Base-by-base conservation (phyloP, 345 rosid species). In the Citrus inodora region DNA sequence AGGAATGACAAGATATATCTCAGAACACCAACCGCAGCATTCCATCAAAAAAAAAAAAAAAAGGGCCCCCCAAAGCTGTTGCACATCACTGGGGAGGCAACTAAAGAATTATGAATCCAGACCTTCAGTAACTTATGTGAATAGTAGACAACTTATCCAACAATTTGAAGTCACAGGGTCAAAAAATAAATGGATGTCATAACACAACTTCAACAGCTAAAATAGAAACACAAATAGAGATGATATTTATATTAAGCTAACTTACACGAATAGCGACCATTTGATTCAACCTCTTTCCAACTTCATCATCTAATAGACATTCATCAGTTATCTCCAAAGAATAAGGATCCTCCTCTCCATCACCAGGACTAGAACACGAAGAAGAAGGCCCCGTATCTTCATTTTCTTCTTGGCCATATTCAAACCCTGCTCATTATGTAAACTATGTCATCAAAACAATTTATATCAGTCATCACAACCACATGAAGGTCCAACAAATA, bases 251-350 rank as follows among this genome's bases (percentile, higher is more conserved):
- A 5, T 62, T 64, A 66, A 76, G 76, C 42, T 9, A 67, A 81
- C 87, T 88, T 81, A 96, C 99, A 59, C 92, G 98, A 75, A 96
- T 87, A 35, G 92, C 89, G 58, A 89, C 83, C 98, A 96, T 76
- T 86, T 90, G 93, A 84, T 92, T 90, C 86, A 94, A 80, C 80
- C 91, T 93, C 86, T 90, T 85, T 28, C 90, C 89, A n/a, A 89
- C 91, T 87, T 94, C 98, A 85, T 85, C 89, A 84, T 87, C 92
- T 70, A 87, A 83, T 27, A 82, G 88, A 79, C 85, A 83, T 51
- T 79, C 92, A 85, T 88, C 92, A 61, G 76, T 81, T 73, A 80
- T 88, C 76, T 92, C 94, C 87, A 91, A 88, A 28, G 94, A 87
- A 83, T 81, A 84, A 48, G 86, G 84, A 81, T 79, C 87, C 68